Percentiles rank a stretch among this genome's conserved stretches.
phyloP scores from a whole-genome alignment of 1,139 yeast genomes.

The Pichiaceae sp. region DNA sequence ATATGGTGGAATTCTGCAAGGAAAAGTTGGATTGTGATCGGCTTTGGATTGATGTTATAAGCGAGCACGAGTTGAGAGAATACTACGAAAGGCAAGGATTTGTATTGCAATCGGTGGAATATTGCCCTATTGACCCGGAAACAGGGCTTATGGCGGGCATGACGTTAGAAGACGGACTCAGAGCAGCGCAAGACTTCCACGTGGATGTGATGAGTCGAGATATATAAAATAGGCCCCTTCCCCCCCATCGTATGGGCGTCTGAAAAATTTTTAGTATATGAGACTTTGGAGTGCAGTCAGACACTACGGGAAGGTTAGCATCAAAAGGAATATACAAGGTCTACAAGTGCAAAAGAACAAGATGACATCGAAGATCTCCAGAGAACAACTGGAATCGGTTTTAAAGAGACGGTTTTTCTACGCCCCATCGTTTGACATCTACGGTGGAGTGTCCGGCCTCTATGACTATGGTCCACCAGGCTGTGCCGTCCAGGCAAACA shows the following conservation, averaged over 20 bases:
- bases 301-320: constrained; percentile 2
- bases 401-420: constrained; percentile 93
- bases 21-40: constrained; percentile 6
- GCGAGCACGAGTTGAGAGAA: constrained; percentile 39
- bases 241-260: background rate
- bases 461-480: constrained; percentile 99
- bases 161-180: constrained; percentile 29
- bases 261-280: background rate
- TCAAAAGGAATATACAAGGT: constrained; percentile 2
- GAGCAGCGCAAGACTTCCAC: constrained; percentile 17
- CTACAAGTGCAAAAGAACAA: constrained; percentile 4
- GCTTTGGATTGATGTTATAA: constrained; percentile 35
- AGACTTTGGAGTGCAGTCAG: background rate
- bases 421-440: constrained; percentile 95
- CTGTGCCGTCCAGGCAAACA: constrained; percentile 94
- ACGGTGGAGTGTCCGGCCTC: constrained; percentile 97
- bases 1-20: constrained; percentile 12
- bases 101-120: constrained; percentile 17
- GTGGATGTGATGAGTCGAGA: constrained; percentile 13
- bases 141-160: constrained; percentile 12
- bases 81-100: constrained; percentile 41
- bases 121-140: constrained; percentile 21
- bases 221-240: background rate
- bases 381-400: constrained; percentile 85
- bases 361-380: constrained; percentile 25